phyloP scores from a whole-genome alignment of 495 filamentous ascomycete species.

The Penicillium malachiteum region DNA sequence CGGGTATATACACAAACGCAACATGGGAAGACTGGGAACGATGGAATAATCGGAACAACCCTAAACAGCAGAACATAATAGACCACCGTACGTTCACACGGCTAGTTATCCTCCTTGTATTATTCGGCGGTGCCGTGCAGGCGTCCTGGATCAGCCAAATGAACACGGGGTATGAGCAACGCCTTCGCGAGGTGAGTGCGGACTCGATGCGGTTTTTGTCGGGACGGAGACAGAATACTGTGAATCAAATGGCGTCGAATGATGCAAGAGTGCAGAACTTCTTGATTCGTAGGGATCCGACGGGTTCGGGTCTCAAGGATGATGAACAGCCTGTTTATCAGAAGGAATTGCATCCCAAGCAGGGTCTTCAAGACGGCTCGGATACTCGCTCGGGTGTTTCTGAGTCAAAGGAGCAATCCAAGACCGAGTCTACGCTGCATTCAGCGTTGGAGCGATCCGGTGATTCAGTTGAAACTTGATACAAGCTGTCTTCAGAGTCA shows the following conservation, averaged over 20 bases:
- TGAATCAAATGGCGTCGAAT: conserved; percentile 43
- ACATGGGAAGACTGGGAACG: conserved; percentile 99
- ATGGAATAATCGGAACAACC: conserved; percentile 66
- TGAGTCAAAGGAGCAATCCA: background rate
- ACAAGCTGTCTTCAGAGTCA: too few species aligned
- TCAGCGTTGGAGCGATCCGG: too few species aligned
- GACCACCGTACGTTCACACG: conserved; percentile 74
- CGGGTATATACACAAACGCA: conserved; percentile 68
- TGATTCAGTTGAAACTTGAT: too few species aligned
- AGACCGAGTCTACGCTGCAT: background rate
- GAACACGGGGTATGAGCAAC: conserved; percentile 57
- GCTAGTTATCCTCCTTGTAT: conserved; percentile 63
- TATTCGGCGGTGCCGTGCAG: conserved; percentile 67
- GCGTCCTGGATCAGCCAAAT: conserved; percentile 62
- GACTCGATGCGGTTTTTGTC: conserved; percentile 61
- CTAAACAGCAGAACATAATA: conserved; percentile 58
- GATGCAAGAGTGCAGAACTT: conserved; percentile 73
- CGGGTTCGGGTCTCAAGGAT: conserved; percentile 45
- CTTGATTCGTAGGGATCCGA: conserved; percentile 62
- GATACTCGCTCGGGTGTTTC: background rate
- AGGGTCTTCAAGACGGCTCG: background rate
- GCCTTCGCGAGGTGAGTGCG: conserved; percentile 59
- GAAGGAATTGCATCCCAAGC: conserved; percentile 29
- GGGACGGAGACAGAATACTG: conserved; percentile 50
- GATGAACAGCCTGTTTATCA: conserved; percentile 41